These are phyloP conservation scores for Setaria italica DNA, from an alignment of 202 grass and related monocot genomes.

Conservation along the genomic window DNA sequence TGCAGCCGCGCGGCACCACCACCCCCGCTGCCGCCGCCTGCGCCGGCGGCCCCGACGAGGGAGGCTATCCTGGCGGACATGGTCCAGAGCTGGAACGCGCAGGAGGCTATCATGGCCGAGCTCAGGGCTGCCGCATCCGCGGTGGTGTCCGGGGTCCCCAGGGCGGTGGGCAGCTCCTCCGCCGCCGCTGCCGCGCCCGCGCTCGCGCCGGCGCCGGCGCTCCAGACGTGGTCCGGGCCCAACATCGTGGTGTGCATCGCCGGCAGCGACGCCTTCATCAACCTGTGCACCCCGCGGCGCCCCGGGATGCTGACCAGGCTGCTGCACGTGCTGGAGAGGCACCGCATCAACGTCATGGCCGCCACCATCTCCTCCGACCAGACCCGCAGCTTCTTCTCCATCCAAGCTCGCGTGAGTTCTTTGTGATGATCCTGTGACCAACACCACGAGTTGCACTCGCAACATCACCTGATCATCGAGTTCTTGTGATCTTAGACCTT, in stretches of 20 bases:
- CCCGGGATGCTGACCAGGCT: conserved; percentile 27
- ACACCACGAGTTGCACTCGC: no score
- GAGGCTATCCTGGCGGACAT: conserved; percentile 48
- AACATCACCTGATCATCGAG: no score
- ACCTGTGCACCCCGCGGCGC: conserved; percentile 37
- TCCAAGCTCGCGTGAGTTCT: conserved; percentile 60
- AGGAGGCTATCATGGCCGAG: background rate
- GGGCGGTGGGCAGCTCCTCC: no score
- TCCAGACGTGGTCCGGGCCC: conserved; percentile 67
- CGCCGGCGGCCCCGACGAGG: background rate
- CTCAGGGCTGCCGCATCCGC: background rate
- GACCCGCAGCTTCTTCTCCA: conserved; percentile 43
- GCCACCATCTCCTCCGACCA: conserved; percentile 38
- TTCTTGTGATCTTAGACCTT: background rate
- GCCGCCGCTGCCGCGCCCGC: background rate
- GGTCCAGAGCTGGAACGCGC: background rate
- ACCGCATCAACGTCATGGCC: conserved; percentile 52
- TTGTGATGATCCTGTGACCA: no score
- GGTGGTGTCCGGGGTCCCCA: background rate
- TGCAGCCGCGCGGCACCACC: background rate
- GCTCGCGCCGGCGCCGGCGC: background rate
- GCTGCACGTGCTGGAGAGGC: conserved; percentile 55
- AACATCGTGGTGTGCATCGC: conserved; percentile 62
- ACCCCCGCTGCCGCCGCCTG: background rate
- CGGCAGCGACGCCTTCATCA: conserved; percentile 58